A percentile compares a stretch with the other conserved stretches of the same genome.
These are phyloP conservation scores for Chalara sp. DNA, from an alignment of 2,329 filamentous ascomycete genomes.

Conservation along the genomic window DNA sequence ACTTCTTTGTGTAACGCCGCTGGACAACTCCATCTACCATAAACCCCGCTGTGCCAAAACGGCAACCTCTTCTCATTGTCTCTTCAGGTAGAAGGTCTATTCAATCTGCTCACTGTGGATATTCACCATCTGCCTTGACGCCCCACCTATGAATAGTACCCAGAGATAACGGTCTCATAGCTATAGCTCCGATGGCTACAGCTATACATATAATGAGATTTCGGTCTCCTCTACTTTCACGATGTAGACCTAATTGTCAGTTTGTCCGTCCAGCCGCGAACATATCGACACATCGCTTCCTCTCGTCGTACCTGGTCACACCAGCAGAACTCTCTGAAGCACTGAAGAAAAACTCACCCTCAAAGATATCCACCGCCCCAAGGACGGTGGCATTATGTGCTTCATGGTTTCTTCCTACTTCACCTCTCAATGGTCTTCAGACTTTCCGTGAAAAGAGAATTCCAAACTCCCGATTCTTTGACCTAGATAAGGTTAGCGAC, in stretches of 20 bases:
- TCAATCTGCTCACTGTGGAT: too few species aligned
- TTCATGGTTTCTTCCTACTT: constrained; percentile 94
- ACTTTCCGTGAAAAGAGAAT: constrained; percentile 79
- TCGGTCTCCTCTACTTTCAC: constrained; percentile 8
- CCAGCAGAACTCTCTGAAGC: constrained; percentile 77
- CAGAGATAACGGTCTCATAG: constrained; percentile 4
- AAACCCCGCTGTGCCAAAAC: too few species aligned
- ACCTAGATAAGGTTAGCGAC: constrained; percentile 88
- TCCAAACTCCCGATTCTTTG: constrained; percentile 88
- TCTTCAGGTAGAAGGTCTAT: too few species aligned
- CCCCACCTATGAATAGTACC: background rate
- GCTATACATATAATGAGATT: constrained; percentile 15
- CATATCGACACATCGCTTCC: constrained; percentile 22
- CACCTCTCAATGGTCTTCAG: constrained; percentile 72
- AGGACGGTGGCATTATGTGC: constrained; percentile 86
- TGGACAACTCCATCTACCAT: too few species aligned
- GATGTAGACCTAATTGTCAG: background rate
- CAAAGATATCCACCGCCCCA: constrained; percentile 72
- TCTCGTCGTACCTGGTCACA: constrained; percentile 80
- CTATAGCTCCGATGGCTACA: constrained; percentile 17
- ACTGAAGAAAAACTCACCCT: constrained; percentile 73
- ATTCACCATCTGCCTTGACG: too few species aligned
- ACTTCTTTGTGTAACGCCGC: too few species aligned
- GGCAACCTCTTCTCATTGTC: too few species aligned
- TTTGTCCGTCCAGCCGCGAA: background rate